These are phyloP conservation scores for Yamadazyma trypodendri DNA, from an alignment of 1,139 yeast genomes.

Conservation along the genomic window DNA sequence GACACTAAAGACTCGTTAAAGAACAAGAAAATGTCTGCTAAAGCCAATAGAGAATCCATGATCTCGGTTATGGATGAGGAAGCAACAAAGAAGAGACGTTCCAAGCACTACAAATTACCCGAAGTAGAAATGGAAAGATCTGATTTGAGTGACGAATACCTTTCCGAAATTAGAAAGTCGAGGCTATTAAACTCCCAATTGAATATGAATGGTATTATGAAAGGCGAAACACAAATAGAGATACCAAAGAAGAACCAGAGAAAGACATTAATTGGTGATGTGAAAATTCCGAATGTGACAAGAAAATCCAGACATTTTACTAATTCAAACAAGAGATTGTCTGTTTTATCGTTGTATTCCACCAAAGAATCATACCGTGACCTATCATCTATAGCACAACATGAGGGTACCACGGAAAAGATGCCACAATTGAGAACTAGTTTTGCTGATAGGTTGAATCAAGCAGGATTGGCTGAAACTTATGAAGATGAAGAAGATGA, in stretches of 20 bases:
- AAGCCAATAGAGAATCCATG: slow-evolving; percentile 38
- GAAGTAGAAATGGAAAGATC: slow-evolving; percentile 38
- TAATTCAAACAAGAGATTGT: slow-evolving; percentile 62
- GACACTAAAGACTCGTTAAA: slow-evolving; percentile 16
- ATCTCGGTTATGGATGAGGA: slow-evolving; percentile 31
- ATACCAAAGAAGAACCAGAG: slow-evolving; percentile 21
- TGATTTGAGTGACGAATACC: slow-evolving; percentile 45
- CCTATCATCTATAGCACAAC: slow-evolving; percentile 51
- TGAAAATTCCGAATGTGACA: slow-evolving; percentile 67
- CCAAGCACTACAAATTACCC: slow-evolving; percentile 31
- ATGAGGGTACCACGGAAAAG: slow-evolving; percentile 29
- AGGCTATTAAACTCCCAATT: slow-evolving; percentile 44
- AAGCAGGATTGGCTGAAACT: slow-evolving; percentile 31
- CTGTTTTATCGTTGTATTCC: slow-evolving; percentile 68
- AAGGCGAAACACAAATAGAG: slow-evolving; percentile 20
- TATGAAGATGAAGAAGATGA: slow-evolving; percentile 30
- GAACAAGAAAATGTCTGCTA: slow-evolving; percentile 17
- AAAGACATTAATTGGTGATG: slow-evolving; percentile 52
- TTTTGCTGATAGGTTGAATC: slow-evolving; percentile 45
- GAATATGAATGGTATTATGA: slow-evolving; percentile 31
- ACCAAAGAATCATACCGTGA: slow-evolving; percentile 65
- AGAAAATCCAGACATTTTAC: slow-evolving; percentile 65
- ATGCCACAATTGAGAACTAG: slow-evolving; percentile 39
- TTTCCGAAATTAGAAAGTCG: slow-evolving; percentile 45
- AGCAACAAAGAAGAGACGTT: slow-evolving; percentile 12